Evolutionary conservation across 129 eudicot species (phyloP).

Genomic region (Lactuca saligna): DNA sequence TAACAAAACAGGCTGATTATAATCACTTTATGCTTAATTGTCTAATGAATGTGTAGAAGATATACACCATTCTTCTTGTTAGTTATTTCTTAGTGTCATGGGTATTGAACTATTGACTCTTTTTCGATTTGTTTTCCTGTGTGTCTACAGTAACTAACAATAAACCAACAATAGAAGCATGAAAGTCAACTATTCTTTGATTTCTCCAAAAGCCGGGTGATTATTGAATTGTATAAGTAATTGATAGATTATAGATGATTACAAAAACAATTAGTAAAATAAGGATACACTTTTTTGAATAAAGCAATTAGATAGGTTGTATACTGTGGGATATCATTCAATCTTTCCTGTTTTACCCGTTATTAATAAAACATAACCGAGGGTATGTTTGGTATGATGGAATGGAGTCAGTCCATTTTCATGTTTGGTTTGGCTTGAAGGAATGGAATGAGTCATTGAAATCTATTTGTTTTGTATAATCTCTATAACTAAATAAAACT

Average conservation of each 20-base stretch:
- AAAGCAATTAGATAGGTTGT: no score
- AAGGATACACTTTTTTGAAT: no score
- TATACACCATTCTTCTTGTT: not conserved
- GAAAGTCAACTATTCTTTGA: constrained; percentile 1
- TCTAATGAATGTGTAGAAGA: not conserved
- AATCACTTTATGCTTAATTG: no score
- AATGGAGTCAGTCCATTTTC: not conserved
- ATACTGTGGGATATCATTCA: no score
- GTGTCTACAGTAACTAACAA: not conserved
- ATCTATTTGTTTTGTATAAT: no score
- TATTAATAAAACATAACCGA: not conserved
- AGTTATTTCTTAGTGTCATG: not conserved
- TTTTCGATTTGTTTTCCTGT: not conserved
- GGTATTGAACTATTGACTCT: not conserved
- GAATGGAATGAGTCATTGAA: not conserved
- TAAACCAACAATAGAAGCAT: not conserved
- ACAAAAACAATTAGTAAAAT: no score
- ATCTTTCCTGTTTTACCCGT: no score
- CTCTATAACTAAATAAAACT: no score
- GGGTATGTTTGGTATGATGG: not conserved
- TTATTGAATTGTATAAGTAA: no score
- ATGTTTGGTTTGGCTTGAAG: not conserved
- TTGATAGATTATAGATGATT: no score
- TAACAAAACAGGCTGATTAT: no score
- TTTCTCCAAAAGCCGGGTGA: not conserved